Percentiles rank a stretch among this genome's conserved stretches.
Conservation (phyloP, 306 rosid genomes). For the Inga leiocalycina region DNA sequence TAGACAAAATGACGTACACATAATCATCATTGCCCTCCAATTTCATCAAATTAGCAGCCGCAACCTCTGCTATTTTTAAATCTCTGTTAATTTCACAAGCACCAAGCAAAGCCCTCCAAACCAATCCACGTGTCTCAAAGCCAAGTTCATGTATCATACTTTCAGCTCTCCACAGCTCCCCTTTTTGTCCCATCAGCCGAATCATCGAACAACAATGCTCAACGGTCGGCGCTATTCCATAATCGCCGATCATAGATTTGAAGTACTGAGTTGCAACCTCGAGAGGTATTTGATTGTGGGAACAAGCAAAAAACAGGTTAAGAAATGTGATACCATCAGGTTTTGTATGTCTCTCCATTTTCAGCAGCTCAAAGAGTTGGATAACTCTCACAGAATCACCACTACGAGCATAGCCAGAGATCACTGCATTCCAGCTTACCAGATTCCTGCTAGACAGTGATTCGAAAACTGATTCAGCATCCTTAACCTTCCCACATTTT, state of each 20-base stretch:
- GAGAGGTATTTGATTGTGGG: conserved; percentile 48
- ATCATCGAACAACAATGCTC: conserved; percentile 77
- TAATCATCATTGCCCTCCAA: conserved; percentile 57
- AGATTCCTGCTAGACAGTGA: conserved; percentile 54
- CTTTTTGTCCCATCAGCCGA: conserved; percentile 71
- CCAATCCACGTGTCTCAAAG: conserved; percentile 52
- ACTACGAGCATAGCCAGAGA: conserved; percentile 64
- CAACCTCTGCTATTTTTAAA: conserved; percentile 52
- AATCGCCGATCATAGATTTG: conserved; percentile 51
- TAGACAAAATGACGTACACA: conserved; percentile 62
- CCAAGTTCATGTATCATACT: conserved; percentile 60
- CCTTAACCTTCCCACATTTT: conserved; percentile 60
- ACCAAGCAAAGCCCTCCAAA: conserved; percentile 74
- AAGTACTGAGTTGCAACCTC: conserved; percentile 46
- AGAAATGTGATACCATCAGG: conserved; percentile 79
- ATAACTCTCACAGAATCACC: conserved; percentile 51
- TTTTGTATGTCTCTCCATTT: conserved; percentile 42
- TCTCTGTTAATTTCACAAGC: conserved; percentile 54
- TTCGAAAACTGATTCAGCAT: conserved; percentile 58
- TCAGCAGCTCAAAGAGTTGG: conserved; percentile 51
- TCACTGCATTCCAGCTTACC: conserved; percentile 72
- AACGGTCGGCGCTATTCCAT: conserved; percentile 53
- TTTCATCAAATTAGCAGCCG: conserved; percentile 63
- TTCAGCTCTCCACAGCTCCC: conserved; percentile 55
- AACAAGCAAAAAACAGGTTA: conserved; percentile 58